Percentiles rank a stretch among this genome's conserved stretches.
Conservation (phyloP, 1,284 basidiomycete genomes). For the Ustilago vetiveriae region DNA sequence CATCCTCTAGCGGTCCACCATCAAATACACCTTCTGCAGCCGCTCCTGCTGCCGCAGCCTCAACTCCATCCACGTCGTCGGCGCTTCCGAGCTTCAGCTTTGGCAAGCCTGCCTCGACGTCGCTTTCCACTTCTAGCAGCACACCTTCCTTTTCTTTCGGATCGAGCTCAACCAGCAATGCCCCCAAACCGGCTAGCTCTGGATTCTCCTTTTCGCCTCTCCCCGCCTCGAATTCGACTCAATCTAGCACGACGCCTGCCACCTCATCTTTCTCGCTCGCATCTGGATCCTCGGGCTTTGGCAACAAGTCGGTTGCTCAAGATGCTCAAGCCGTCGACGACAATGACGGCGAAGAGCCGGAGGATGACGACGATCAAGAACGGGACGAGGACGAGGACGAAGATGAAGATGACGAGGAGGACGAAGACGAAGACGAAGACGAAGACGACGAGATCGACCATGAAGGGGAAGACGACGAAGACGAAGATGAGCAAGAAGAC, state of each 20-base stretch:
- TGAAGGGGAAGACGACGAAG: conserved; percentile 21
- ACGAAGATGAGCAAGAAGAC: conserved; percentile 10
- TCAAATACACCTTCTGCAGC: background rate
- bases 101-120: conserved; percentile 17
- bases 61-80: conserved; percentile 1
- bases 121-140: conserved; percentile 2
- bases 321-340: background rate
- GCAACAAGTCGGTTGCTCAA: background rate
- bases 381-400: conserved; percentile 7
- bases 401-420: conserved; percentile 12
- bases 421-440: conserved; percentile 18
- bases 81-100: conserved; percentile 30
- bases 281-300: conserved; percentile 10
- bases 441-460: conserved; percentile 17
- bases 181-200: conserved; percentile 20
- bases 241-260: conserved; percentile 5
- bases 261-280: conserved; percentile 24
- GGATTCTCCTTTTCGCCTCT: conserved; percentile 35
- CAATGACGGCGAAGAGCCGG: background rate
- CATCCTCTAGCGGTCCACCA: conserved; percentile 3
- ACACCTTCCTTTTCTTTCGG: conserved; percentile 37
- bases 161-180: conserved; percentile 4
- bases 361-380: conserved; percentile 7
- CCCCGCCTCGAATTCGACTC: conserved; percentile 7
- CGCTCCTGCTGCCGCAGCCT: background rate